Conservation (phyloP, 805 yeast species). For the Yamadazyma insecticola region DNA sequence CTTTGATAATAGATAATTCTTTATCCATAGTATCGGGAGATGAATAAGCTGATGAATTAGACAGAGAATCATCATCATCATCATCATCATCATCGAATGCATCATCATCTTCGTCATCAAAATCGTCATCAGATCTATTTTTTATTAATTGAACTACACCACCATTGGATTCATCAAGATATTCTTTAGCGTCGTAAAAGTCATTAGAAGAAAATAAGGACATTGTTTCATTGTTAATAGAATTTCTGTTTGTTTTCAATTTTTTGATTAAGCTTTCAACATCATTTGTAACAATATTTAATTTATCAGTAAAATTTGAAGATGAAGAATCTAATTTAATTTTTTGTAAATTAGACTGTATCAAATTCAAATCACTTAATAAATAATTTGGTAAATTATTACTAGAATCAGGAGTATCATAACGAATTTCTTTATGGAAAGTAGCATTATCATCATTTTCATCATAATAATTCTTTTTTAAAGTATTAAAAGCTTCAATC, state of each 20-base stretch:
- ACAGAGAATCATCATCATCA: slow-evolving; percentile 1
- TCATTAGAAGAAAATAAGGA: slow-evolving; percentile 30
- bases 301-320: slow-evolving; percentile 8
- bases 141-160: slow-evolving; percentile 51
- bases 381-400: slow-evolving; percentile 14
- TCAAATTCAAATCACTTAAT: slow-evolving; percentile 17
- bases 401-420: slow-evolving; percentile 5
- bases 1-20: slow-evolving; percentile 5
- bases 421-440: slow-evolving; percentile 7
- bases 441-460: slow-evolving; percentile 2
- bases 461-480: slow-evolving; percentile 26
- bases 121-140: slow-evolving; percentile 14
- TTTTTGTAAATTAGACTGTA: slow-evolving; percentile 8
- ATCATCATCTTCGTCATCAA: slow-evolving; percentile 15
- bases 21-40: slow-evolving; percentile 1
- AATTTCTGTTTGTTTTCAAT: slow-evolving; percentile 7
- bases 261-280: slow-evolving; percentile 14
- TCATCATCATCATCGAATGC: slow-evolving; percentile 16
- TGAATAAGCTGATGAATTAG: no score
- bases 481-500: slow-evolving; percentile 71
- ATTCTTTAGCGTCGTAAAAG: slow-evolving; percentile 63
- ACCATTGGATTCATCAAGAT: slow-evolving; percentile 39
- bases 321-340: no score
- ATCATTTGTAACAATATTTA: slow-evolving; percentile 14
- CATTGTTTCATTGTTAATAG: slow-evolving; percentile 15